A percentile compares a stretch with the other conserved stretches of the same genome.
phyloP scores from a whole-genome alignment of 1,284 basidiomycete species.

The Cystobasidium sp. region DNA sequence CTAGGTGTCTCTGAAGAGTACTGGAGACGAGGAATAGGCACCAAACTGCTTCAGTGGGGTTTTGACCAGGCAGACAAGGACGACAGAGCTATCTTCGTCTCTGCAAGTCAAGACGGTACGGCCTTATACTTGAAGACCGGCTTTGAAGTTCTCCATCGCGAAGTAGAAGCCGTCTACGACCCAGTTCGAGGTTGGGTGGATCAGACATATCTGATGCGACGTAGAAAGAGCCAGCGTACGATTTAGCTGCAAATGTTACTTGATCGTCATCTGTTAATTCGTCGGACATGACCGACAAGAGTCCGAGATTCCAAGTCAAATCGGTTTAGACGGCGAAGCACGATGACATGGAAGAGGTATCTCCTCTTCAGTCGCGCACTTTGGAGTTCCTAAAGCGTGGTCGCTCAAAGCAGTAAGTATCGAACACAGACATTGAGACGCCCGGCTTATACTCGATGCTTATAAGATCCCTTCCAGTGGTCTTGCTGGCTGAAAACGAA shows the following conservation, averaged over 20 bases:
- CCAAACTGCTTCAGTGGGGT: slow-evolving; percentile 36
- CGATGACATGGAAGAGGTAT: too few species aligned
- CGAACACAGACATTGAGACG: too few species aligned
- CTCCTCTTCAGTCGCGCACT: too few species aligned
- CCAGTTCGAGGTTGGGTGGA: slow-evolving; percentile 8
- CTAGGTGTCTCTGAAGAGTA: slow-evolving; percentile 27
- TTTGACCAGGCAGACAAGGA: slow-evolving; percentile 26
- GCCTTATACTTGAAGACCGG: slow-evolving; percentile 24
- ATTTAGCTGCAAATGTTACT: neutral
- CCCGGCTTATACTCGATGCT: too few species aligned
- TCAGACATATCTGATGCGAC: slow-evolving; percentile 28
- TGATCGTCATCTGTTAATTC: neutral
- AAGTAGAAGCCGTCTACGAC: neutral
- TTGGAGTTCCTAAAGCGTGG: too few species aligned
- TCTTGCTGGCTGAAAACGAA: too few species aligned
- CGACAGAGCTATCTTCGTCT: slow-evolving; percentile 16
- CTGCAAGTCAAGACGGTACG: slow-evolving; percentile 25
- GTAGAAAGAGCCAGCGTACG: slow-evolving; percentile 6
- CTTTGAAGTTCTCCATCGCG: slow-evolving; percentile 12
- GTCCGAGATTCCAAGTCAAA: too few species aligned
- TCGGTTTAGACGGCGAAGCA: too few species aligned
- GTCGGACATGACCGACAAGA: too few species aligned
- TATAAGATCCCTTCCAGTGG: too few species aligned
- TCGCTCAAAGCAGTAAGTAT: too few species aligned
- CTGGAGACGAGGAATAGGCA: slow-evolving; percentile 32